These are phyloP conservation scores for Camellia granthamiana DNA, from an alignment of 148 eudicot species.

Conservation along the genomic window DNA sequence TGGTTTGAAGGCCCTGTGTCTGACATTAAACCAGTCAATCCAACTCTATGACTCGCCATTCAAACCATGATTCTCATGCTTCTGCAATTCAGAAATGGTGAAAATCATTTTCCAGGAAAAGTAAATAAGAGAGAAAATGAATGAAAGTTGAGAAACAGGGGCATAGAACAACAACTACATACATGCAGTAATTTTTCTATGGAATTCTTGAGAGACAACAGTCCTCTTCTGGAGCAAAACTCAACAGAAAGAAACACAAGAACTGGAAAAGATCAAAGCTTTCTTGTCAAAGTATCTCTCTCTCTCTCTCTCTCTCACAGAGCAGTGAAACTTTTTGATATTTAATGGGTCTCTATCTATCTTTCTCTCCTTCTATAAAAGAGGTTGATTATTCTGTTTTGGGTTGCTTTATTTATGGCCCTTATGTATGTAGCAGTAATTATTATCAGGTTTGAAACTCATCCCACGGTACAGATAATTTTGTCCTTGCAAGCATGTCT, in stretches of 20 bases:
- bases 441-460: slow-evolving; percentile 37
- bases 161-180: neutral
- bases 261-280: slow-evolving; percentile 30
- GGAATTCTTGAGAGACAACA: neutral
- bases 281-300: slow-evolving; percentile 28
- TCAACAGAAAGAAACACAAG: slow-evolving; percentile 8
- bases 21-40: slow-evolving; percentile 46
- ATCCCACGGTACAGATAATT: slow-evolving; percentile 45
- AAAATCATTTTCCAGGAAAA: slow-evolving; percentile 1
- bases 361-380: slow-evolving; percentile 36
- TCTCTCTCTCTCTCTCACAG: slow-evolving; percentile 17
- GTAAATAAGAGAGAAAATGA: neutral
- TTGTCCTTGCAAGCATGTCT: slow-evolving; percentile 52
- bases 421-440: slow-evolving; percentile 13
- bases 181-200: slow-evolving; percentile 8
- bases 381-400: slow-evolving; percentile 39
- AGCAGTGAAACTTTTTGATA: slow-evolving; percentile 22
- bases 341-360: slow-evolving; percentile 16
- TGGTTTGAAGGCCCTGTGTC: slow-evolving; percentile 68
- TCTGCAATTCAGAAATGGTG: neutral
- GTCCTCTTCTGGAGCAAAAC: slow-evolving; percentile 9
- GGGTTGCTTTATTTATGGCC: slow-evolving; percentile 20
- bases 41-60: slow-evolving; percentile 81
- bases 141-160: neutral
- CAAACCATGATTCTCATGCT: slow-evolving; percentile 31